A percentile compares a stretch with the other conserved stretches of the same genome.
Evolutionary conservation across 169 alveolate genomes (phyloP).

Genomic region (Plasmodium relictum): DNA sequence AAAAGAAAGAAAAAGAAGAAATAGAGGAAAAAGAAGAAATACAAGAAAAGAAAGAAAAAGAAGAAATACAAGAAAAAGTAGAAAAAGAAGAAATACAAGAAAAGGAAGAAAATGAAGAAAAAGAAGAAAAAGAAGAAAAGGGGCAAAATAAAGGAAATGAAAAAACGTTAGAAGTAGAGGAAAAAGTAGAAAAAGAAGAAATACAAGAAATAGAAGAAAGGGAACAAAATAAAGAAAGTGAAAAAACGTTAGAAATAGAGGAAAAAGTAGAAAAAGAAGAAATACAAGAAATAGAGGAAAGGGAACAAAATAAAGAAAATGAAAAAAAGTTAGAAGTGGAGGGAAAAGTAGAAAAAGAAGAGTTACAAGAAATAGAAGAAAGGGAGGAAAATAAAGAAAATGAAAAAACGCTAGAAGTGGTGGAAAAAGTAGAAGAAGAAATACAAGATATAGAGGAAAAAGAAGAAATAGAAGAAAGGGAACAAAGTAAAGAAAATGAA

Average conservation of each 20-base stretch:
- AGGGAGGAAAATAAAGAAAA: neutral
- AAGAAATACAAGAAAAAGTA: neutral
- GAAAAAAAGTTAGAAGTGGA: neutral
- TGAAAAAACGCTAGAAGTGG: neutral
- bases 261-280: too few relatives aligned
- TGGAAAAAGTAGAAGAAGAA: neutral
- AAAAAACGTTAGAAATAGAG: neutral
- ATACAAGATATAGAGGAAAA: neutral
- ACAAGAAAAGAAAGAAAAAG: neutral
- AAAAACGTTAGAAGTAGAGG: neutral
- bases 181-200: neutral
- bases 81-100: neutral
- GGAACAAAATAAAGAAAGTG: neutral
- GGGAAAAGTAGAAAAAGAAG: neutral
- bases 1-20: neutral
- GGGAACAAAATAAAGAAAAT: neutral
- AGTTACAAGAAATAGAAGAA: neutral
- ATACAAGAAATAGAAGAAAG: too few relatives aligned
- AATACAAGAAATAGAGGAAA: too few relatives aligned
- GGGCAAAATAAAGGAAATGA: neutral
- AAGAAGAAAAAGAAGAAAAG: neutral
- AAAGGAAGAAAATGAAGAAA: neutral
- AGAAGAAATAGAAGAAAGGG: neutral
- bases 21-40: neutral
- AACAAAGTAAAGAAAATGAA: neutral